phyloP scores from a whole-genome alignment of 139 green algal genomes.

The Picochlorum sp. region DNA sequence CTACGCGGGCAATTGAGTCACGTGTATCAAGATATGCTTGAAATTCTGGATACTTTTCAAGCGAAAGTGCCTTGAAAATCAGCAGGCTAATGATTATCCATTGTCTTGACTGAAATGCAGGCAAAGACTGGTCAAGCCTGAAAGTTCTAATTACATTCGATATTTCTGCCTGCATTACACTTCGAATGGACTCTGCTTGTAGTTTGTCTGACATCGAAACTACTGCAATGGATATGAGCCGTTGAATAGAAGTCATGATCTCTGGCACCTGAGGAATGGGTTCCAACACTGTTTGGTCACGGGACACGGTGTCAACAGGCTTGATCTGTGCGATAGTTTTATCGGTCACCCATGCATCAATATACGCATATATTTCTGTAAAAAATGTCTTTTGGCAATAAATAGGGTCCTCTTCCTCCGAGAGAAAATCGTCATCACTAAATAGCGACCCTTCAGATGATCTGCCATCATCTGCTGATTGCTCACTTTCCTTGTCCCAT shows the following conservation, averaged over 20 bases:
- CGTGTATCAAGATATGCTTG: slow-evolving; percentile 14
- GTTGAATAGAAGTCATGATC: neutral
- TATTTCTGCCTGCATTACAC: slow-evolving; percentile 4
- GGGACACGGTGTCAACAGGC: too few species aligned
- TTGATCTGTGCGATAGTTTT: neutral
- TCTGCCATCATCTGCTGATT: neutral
- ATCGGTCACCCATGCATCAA: slow-evolving; percentile 20
- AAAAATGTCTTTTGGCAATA: slow-evolving; percentile 11
- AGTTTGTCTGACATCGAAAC: neutral
- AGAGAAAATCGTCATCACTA: neutral
- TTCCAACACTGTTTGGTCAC: too few species aligned
- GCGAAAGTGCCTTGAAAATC: slow-evolving; percentile 22
- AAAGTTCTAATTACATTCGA: slow-evolving; percentile 7
- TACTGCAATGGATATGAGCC: slow-evolving; percentile 2
- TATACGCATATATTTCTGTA: slow-evolving; percentile 10
- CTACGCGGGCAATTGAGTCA: slow-evolving; percentile 9
- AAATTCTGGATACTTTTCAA: slow-evolving; percentile 11
- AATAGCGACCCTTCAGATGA: neutral
- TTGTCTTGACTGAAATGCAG: slow-evolving; percentile 13
- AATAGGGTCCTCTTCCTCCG: neutral
- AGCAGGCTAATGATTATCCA: slow-evolving; percentile 16
- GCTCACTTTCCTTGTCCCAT: neutral
- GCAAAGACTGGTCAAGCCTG: slow-evolving; percentile 9
- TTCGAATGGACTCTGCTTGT: neutral
- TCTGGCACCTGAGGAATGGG: neutral